Evolutionary conservation across 2,329 filamentous ascomycete species (phyloP).

Genomic region (Colletotrichum simmondsii): DNA sequence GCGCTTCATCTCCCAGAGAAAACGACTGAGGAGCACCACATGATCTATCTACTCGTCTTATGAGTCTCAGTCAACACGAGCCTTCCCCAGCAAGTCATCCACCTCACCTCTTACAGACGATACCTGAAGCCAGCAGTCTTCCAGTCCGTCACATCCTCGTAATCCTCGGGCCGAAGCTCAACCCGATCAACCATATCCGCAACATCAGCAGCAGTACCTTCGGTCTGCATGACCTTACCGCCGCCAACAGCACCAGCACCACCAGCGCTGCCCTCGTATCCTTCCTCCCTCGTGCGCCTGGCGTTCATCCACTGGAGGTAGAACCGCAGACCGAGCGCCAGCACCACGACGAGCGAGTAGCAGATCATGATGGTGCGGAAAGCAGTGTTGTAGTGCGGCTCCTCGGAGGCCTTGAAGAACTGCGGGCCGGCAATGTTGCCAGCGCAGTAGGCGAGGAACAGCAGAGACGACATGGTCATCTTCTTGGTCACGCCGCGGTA

Average conservation of each 20-base stretch:
- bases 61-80: not conserved
- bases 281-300: constrained; percentile 54
- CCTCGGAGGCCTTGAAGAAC: constrained; percentile 61
- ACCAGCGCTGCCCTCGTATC: constrained; percentile 55
- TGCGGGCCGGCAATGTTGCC: constrained; percentile 68
- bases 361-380: constrained; percentile 67
- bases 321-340: constrained; percentile 55
- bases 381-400: constrained; percentile 62
- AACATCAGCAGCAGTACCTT: constrained; percentile 37
- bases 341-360: constrained; percentile 60
- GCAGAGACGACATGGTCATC: constrained; percentile 66
- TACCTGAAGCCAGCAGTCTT: constrained; percentile 69
- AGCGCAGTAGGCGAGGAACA: constrained; percentile 66
- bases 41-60: not conserved
- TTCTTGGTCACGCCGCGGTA: constrained; percentile 69
- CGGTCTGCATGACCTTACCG: constrained; percentile 46
- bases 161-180: constrained; percentile 55
- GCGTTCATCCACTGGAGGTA: constrained; percentile 60
- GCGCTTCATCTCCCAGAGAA: not conserved
- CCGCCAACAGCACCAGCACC: constrained; percentile 51
- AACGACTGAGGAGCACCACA: not conserved
- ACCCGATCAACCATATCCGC: constrained; percentile 47
- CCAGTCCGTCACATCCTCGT: constrained; percentile 71
- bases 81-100: no score
- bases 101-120: constrained; percentile 43